These are phyloP conservation scores for Umbilicus rupestris DNA, from an alignment of 164 flowering plant species.

Conservation along the genomic window DNA sequence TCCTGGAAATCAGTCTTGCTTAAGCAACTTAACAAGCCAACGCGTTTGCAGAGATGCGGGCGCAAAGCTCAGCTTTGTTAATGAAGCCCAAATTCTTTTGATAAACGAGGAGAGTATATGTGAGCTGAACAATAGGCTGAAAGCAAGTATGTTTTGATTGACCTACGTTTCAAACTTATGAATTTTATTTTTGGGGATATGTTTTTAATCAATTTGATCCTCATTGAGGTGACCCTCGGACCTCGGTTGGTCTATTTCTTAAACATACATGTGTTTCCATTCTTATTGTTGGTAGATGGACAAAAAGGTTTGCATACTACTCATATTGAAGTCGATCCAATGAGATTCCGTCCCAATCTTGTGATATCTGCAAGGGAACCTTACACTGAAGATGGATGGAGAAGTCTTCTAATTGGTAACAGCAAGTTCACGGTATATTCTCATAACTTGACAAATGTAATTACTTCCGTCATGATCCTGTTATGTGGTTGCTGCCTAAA, in stretches of 20 bases:
- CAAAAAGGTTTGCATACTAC: constrained; percentile 18
- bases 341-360: constrained; percentile 88
- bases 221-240: neutral
- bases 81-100: constrained; percentile 84
- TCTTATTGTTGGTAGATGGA: constrained; percentile 19
- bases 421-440: constrained; percentile 48
- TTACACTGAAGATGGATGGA: constrained; percentile 83
- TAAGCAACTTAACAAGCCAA: constrained; percentile 18
- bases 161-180: neutral
- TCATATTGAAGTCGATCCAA: constrained; percentile 36
- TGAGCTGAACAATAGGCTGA: constrained; percentile 61
- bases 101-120: constrained; percentile 71
- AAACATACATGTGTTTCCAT: neutral
- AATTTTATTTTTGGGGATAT: neutral
- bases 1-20: constrained; percentile 16
- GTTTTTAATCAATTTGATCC: too few relatives aligned
- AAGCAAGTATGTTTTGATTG: constrained; percentile 41
- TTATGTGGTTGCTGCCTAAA: neutral
- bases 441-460: too few relatives aligned
- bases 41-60: constrained; percentile 48
- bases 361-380: constrained; percentile 69
- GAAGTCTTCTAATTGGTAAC: constrained; percentile 46
- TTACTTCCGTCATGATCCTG: too few relatives aligned
- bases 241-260: neutral
- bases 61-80: constrained; percentile 57